phyloP scores from a whole-genome alignment of 805 yeast genomes.

The Lachancea nothofagi region DNA sequence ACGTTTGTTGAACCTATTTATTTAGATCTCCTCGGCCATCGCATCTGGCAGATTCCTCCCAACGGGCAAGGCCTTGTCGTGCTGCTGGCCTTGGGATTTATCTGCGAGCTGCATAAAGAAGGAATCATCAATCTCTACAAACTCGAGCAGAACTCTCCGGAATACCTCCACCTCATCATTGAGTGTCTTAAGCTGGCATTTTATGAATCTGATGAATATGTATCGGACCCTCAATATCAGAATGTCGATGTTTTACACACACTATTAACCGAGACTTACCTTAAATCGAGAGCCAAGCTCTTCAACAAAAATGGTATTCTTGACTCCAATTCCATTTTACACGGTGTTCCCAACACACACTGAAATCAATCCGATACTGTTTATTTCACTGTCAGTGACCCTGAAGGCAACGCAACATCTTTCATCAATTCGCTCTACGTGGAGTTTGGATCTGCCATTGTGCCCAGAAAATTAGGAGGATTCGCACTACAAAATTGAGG shows the following conservation, averaged over 20 bases:
- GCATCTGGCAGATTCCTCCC: constrained; percentile 79
- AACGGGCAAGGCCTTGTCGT: constrained; percentile 81
- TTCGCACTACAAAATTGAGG: constrained; percentile 75
- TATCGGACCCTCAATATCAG: constrained; percentile 52
- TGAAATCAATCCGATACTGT: constrained; percentile 63
- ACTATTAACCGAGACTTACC: constrained; percentile 45
- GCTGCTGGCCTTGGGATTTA: constrained; percentile 59
- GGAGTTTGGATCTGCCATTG: constrained; percentile 63
- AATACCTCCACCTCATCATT: constrained; percentile 61
- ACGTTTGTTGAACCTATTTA: constrained; percentile 61
- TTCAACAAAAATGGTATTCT: constrained; percentile 40
- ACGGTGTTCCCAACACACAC: constrained; percentile 53
- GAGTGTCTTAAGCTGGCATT: constrained; percentile 70
- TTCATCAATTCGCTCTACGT: constrained; percentile 72
- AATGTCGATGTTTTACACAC: constrained; percentile 34
- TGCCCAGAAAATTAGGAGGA: constrained; percentile 49
- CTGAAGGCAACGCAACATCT: constrained; percentile 73
- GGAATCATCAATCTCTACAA: constrained; percentile 40
- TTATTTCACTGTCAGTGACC: constrained; percentile 59
- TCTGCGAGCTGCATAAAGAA: constrained; percentile 46
- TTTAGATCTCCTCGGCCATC: constrained; percentile 46
- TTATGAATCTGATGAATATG: constrained; percentile 68
- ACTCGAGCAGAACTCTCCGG: constrained; percentile 60
- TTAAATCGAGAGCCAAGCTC: constrained; percentile 43
- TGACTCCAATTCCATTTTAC: constrained; percentile 38